phyloP scores from a whole-genome alignment of 805 yeast genomes.

The Hanseniaspora thailandica region DNA sequence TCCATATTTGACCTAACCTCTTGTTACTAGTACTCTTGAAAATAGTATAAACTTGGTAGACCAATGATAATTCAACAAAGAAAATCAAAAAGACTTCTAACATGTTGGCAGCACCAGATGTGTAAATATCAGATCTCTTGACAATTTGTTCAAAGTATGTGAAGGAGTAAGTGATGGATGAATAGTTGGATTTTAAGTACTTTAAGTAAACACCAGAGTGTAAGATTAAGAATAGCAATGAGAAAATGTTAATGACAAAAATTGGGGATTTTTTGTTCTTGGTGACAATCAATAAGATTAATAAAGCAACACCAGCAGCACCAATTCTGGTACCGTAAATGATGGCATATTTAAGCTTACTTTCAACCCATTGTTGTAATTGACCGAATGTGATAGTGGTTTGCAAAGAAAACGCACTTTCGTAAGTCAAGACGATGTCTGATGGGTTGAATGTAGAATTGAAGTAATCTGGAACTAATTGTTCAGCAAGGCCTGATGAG shows the following conservation, averaged over 20 bases:
- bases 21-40: slow-evolving; percentile 49
- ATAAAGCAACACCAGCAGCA: slow-evolving; percentile 37
- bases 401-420: slow-evolving; percentile 33
- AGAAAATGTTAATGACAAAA: slow-evolving; percentile 57
- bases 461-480: slow-evolving; percentile 15
- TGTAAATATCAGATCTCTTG: slow-evolving; percentile 31
- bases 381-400: slow-evolving; percentile 32
- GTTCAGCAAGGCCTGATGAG: not conserved
- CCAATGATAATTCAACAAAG: slow-evolving; percentile 52
- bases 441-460: slow-evolving; percentile 24
- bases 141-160: slow-evolving; percentile 37
- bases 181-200: slow-evolving; percentile 43
- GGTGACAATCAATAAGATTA: slow-evolving; percentile 38
- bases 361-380: slow-evolving; percentile 31
- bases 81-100: slow-evolving; percentile 49
- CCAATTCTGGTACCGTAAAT: slow-evolving; percentile 52
- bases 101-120: slow-evolving; percentile 51
- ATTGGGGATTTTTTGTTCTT: slow-evolving; percentile 52
- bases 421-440: slow-evolving; percentile 29
- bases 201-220: slow-evolving; percentile 51
- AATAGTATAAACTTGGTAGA: slow-evolving; percentile 60
- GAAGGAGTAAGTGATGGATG: slow-evolving; percentile 37
- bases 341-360: slow-evolving; percentile 31
- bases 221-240: slow-evolving; percentile 44
- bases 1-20: slow-evolving; percentile 32